Evolutionary conservation across 2,329 filamentous ascomycete species (phyloP).

Genomic region (Verticillium klebahnii): DNA sequence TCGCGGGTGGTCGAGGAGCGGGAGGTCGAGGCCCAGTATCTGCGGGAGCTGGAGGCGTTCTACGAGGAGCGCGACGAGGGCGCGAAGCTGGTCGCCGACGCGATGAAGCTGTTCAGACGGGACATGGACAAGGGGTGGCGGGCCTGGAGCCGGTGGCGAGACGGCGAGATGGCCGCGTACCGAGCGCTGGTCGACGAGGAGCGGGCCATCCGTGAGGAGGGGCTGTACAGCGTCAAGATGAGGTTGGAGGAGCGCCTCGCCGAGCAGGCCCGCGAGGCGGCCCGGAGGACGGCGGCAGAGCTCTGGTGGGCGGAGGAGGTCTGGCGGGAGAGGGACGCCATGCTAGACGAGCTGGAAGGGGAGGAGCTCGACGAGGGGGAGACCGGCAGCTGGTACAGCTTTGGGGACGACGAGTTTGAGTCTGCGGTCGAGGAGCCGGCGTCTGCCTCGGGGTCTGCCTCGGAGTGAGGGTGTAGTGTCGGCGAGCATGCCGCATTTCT

Average conservation of each 20-base stretch:
- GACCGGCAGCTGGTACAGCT: not conserved
- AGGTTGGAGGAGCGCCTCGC: conserved; percentile 20
- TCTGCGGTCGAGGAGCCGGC: not conserved
- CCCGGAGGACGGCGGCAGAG: conserved; percentile 34
- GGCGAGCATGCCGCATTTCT: not conserved
- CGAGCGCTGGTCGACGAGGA: conserved; percentile 32
- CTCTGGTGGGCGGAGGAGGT: conserved; percentile 42
- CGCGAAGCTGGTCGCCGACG: conserved; percentile 19
- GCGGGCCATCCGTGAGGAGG: conserved; percentile 32
- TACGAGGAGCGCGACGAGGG: conserved; percentile 23
- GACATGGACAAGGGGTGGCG: conserved; percentile 36
- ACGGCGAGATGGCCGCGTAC: conserved; percentile 33
- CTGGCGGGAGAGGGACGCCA: conserved; percentile 34
- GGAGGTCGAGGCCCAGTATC: conserved; percentile 39
- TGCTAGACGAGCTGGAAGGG: conserved; percentile 36
- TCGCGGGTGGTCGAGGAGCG: conserved; percentile 35
- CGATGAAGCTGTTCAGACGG: conserved; percentile 28
- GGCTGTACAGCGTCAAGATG: conserved; percentile 33
- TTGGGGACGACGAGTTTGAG: not conserved
- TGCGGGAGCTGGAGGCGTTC: conserved; percentile 29
- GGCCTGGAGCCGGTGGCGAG: conserved; percentile 35
- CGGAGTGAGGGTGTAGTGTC: not conserved
- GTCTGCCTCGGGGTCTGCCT: not conserved
- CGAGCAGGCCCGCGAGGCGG: conserved; percentile 24
- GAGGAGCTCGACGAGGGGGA: conserved; percentile 35